Base-by-base conservation (phyloP, 2,329 filamentous ascomycete genomes). In the Phialophora macrospora region DNA sequence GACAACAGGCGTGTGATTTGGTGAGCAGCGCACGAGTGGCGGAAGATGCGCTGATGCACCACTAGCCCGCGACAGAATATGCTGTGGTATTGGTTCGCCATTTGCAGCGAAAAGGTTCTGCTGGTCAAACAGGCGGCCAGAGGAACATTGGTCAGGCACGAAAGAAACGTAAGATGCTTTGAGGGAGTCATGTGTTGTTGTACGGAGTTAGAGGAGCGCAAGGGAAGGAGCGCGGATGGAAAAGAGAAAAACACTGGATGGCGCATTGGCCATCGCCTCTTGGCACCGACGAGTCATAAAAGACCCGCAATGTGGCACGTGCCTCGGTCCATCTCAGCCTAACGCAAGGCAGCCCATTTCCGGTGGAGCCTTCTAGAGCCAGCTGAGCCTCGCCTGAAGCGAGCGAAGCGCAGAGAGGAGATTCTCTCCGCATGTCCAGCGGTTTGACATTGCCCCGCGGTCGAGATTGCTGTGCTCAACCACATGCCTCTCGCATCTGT, bases 1-100 rank as follows among this genome's bases (percentile, higher is more conserved):
- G 22, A 48, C 20, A 20, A 44, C 20, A 30, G 46, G 30, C 55
- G 44, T 60, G 62, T 64, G 62, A 64, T 64, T 64, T 60, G 62
- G 48, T 64, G 62, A 60, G 62, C 62, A 59, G 20, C 55, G 17
- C 14, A 32, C 30, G 56, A 49, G 44, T 59, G 56, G 56, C 46
- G 56, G 56, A 24, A 20, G 24, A n/a, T 49, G 56, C 24, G 44
- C 28, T 38, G 30, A 32, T 44, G 30, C 38, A 26, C 56, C 44
- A 34, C 12, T 48, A 28, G 55, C 41, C 55, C 24, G 26, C 17
- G 32, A 48, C 4, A 24, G 20, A 11, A 63, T 9, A 54, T 12
- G 24, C 26, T n/a, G 55, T 24, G n/a, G 32, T 17, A 20, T 14
- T 57, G 24, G 30, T 34, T 12, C 14, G 11, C 41, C n/a, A 26